Percentiles rank a stretch among this genome's conserved stretches.
Evolutionary conservation across 768 basidiomycete species (phyloP).

Genomic region (Lentinula guzmanii): DNA sequence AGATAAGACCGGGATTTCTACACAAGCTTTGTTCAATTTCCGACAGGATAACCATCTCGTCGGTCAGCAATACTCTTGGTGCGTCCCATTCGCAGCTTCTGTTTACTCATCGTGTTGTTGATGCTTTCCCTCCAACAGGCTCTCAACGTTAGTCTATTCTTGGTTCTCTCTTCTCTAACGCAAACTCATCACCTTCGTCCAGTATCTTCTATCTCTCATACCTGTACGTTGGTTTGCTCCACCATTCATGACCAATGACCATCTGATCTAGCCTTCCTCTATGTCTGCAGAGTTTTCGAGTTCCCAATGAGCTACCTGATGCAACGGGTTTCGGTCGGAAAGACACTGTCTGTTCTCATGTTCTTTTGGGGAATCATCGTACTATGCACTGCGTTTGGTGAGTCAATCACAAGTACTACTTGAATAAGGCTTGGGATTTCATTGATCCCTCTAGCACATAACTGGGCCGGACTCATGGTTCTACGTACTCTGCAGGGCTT

Average conservation of each 20-base stretch:
- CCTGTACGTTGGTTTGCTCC: slow-evolving; percentile 2
- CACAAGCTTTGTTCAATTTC: slow-evolving; percentile 6
- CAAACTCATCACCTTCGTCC: background rate
- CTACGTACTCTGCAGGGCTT: slow-evolving; percentile 7
- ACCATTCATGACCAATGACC: background rate
- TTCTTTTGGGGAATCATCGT: slow-evolving; percentile 10
- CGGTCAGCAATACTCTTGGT: slow-evolving; percentile 9
- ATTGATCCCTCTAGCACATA: background rate
- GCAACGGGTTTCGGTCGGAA: slow-evolving; percentile 8
- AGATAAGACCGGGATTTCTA: slow-evolving; percentile 7
- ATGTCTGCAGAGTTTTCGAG: slow-evolving; percentile 3
- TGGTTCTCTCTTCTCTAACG: background rate
- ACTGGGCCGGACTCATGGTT: slow-evolving; percentile 7
- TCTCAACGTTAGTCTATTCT: background rate
- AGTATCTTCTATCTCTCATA: slow-evolving; percentile 9
- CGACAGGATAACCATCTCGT: slow-evolving; percentile 7
- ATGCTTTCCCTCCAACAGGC: slow-evolving; percentile 1
- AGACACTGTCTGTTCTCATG: slow-evolving; percentile 7
- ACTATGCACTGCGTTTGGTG: slow-evolving; percentile 8
- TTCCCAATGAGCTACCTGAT: slow-evolving; percentile 8
- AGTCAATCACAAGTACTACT: background rate
- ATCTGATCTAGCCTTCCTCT: background rate
- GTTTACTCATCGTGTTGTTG: background rate
- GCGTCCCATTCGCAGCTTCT: background rate
- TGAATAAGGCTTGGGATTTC: background rate